These are phyloP conservation scores for Elongisporangium anandrum DNA, from an alignment of 352 stramenopile genomes.

Conservation along the genomic window DNA sequence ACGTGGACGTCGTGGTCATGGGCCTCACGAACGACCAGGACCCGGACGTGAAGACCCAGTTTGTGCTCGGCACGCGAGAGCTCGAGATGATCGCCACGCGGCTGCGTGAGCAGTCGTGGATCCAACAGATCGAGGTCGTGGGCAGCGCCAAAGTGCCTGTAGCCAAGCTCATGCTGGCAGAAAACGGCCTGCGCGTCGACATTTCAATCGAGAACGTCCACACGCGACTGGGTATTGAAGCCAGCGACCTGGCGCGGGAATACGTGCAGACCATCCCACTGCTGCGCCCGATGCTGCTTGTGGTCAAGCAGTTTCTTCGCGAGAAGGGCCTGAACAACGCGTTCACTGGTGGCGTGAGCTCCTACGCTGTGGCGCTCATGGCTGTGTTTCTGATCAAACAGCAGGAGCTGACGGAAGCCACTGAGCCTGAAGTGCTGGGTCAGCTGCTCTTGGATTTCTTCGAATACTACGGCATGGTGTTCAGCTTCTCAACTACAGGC, in stretches of 20 bases:
- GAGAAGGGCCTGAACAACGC: constrained; percentile 88
- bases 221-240: constrained; percentile 72
- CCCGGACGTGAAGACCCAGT: constrained; percentile 35
- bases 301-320: constrained; percentile 84
- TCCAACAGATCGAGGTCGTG: constrained; percentile 81
- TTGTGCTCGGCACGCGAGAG: constrained; percentile 43
- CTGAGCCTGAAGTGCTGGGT: constrained; percentile 33
- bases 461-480: constrained; percentile 86
- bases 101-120: constrained; percentile 58
- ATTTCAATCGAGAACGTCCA: constrained; percentile 89
- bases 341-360: constrained; percentile 86
- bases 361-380: constrained; percentile 85
- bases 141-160: constrained; percentile 81
- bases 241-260: constrained; percentile 73
- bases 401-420: constrained; percentile 19
- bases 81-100: constrained; percentile 52
- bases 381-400: constrained; percentile 78
- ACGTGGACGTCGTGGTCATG: constrained; percentile 88
- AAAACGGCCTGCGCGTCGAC: constrained; percentile 68
- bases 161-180: constrained; percentile 69
- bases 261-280: constrained; percentile 64
- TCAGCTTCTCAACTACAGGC: constrained; percentile 72
- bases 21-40: constrained; percentile 37
- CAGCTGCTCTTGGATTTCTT: constrained; percentile 84
- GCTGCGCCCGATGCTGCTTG: constrained; percentile 77